phyloP scores from a whole-genome alignment of 2,329 filamentous ascomycete genomes.

The Penicillium hordei region DNA sequence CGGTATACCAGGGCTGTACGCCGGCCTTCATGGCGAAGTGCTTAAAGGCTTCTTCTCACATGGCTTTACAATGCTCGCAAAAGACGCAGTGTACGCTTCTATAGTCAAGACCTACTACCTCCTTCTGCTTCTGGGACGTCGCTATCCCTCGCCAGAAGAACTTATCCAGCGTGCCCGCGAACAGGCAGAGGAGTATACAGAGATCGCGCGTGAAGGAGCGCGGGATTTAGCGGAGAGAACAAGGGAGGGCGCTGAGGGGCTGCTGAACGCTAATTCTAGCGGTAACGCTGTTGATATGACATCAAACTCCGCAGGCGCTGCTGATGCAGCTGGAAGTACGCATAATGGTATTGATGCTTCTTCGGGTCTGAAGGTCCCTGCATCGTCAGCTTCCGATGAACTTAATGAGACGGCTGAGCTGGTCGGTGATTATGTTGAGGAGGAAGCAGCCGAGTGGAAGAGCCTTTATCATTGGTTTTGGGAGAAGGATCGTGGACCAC shows the following conservation, averaged over 20 bases:
- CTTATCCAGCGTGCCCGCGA: slow-evolving; percentile 41
- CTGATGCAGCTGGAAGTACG: slow-evolving; percentile 11
- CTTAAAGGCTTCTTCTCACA: slow-evolving; percentile 83
- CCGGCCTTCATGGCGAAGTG: slow-evolving; percentile 73
- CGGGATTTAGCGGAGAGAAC: slow-evolving; percentile 36
- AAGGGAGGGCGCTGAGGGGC: slow-evolving; percentile 28
- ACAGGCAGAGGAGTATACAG: slow-evolving; percentile 43
- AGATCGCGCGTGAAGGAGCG: slow-evolving; percentile 42
- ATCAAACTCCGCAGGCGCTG: slow-evolving; percentile 23
- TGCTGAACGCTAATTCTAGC: slow-evolving; percentile 25
- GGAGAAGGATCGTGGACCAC: slow-evolving; percentile 30
- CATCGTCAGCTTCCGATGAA: slow-evolving; percentile 19
- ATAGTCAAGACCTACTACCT: slow-evolving; percentile 72
- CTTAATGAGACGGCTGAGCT: slow-evolving; percentile 47
- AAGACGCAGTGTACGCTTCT: slow-evolving; percentile 71
- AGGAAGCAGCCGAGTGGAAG: slow-evolving; percentile 43
- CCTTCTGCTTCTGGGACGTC: slow-evolving; percentile 52
- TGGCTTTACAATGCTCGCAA: slow-evolving; percentile 82
- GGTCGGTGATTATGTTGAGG: slow-evolving; percentile 48
- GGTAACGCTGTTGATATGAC: slow-evolving; percentile 33
- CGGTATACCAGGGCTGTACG: slow-evolving; percentile 69
- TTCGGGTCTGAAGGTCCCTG: slow-evolving; percentile 19
- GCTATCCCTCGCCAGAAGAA: slow-evolving; percentile 46
- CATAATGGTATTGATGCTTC: slow-evolving; percentile 21
- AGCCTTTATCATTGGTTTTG: slow-evolving; percentile 46